These are phyloP conservation scores for Cryptococcus maquisensis DNA, from an alignment of 1,284 basidiomycete species.

Conservation along the genomic window DNA sequence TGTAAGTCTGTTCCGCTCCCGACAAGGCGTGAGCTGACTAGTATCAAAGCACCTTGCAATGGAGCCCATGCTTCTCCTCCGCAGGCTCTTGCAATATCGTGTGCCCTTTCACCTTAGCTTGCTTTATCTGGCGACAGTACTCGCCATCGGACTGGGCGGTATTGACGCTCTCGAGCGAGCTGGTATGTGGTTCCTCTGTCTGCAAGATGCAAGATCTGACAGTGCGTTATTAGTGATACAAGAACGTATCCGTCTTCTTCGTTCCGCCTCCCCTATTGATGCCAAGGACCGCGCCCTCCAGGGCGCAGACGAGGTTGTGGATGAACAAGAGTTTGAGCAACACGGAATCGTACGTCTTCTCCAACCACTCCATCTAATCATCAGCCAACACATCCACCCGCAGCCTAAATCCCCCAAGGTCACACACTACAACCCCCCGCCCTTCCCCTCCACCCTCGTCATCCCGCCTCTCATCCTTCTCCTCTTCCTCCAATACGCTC, in stretches of 20 bases:
- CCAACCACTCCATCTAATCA: too few relatives aligned
- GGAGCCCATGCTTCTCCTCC: conserved; percentile 14
- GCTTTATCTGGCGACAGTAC: conserved; percentile 25
- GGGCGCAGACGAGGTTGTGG: too few relatives aligned
- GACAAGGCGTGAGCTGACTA: neutral
- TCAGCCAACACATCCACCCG: neutral
- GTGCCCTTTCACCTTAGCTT: conserved; percentile 20
- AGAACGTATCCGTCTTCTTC: conserved; percentile 11
- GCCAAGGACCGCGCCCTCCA: neutral
- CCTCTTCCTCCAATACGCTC: conserved; percentile 6
- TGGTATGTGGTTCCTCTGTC: conserved; percentile 28
- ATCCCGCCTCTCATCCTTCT: conserved; percentile 7
- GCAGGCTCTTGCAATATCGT: conserved; percentile 10
- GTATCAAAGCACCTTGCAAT: conserved; percentile 15
- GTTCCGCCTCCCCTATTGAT: neutral
- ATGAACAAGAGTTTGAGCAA: too few relatives aligned
- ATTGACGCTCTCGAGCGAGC: conserved; percentile 35
- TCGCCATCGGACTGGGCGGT: conserved; percentile 28
- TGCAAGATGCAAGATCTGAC: too few relatives aligned
- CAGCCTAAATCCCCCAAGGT: conserved; percentile 1
- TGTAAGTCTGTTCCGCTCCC: too few relatives aligned
- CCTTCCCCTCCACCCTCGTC: neutral
- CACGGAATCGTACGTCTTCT: too few relatives aligned
- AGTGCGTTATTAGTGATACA: conserved; percentile 3
- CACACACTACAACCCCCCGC: conserved; percentile 4